Evolutionary conservation across 345 rosid species (phyloP).

Genomic region (Mercurialis annua): DNA sequence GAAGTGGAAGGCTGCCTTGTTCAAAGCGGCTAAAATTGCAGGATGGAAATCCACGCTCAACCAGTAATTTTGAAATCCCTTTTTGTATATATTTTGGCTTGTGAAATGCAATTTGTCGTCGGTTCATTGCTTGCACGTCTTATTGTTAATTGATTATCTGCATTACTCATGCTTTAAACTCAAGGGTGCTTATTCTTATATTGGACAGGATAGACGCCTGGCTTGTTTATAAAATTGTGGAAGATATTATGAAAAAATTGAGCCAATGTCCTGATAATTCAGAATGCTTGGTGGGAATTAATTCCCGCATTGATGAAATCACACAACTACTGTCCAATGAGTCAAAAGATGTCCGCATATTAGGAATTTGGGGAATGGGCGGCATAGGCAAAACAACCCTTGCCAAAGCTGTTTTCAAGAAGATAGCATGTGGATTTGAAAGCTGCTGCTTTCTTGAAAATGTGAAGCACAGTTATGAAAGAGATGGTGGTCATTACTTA

Average conservation of each 20-base stretch:
- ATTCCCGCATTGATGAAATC: conserved; percentile 8
- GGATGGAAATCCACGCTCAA: conserved; percentile 11
- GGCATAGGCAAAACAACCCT: no score
- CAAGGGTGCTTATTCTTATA: background rate
- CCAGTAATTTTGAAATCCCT: conserved; percentile 1
- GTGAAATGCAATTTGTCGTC: no score
- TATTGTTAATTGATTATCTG: no score
- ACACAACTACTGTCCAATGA: background rate
- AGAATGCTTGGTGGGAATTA: no score
- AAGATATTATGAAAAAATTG: no score
- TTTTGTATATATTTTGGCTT: no score
- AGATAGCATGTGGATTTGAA: conserved; percentile 1
- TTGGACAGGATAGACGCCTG: conserved; percentile 17
- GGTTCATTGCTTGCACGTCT: no score
- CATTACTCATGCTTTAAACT: no score
- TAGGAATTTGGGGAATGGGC: conserved; percentile 30
- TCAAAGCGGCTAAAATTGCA: no score
- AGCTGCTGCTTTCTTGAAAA: conserved; percentile 14
- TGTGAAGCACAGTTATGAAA: conserved; percentile 12
- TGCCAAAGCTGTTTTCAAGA: no score
- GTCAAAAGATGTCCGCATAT: background rate
- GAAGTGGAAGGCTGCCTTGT: conserved; percentile 13
- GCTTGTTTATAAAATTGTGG: no score
- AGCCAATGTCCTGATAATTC: no score
- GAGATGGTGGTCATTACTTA: background rate